Evolutionary conservation across 495 filamentous ascomycete genomes (phyloP).

Genomic region (Niebla homalea): DNA sequence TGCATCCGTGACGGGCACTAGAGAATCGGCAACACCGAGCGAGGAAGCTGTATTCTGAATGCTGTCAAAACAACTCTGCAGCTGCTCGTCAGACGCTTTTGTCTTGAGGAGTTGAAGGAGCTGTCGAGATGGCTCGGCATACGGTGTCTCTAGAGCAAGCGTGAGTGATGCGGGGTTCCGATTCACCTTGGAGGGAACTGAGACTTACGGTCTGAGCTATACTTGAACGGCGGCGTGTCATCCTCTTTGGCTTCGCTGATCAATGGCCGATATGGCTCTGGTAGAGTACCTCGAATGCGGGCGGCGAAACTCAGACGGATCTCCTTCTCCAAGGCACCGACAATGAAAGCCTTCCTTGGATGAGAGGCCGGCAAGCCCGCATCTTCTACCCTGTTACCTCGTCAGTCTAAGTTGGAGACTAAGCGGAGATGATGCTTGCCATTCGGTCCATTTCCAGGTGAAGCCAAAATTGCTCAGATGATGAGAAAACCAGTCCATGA

Average conservation of each 20-base stretch:
- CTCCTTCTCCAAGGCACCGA: slow-evolving; percentile 86
- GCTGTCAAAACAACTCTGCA: slow-evolving; percentile 58
- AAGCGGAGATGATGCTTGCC: slow-evolving; percentile 35
- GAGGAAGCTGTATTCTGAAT: slow-evolving; percentile 66
- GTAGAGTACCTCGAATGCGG: slow-evolving; percentile 86
- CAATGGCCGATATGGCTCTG: slow-evolving; percentile 66
- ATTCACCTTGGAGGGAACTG: background rate
- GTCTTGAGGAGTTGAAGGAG: slow-evolving; percentile 64
- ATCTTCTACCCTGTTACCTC: slow-evolving; percentile 54
- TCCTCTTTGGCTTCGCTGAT: slow-evolving; percentile 83
- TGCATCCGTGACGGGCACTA: slow-evolving; percentile 75
- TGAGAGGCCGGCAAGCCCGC: slow-evolving; percentile 61
- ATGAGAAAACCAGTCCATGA: slow-evolving; percentile 96
- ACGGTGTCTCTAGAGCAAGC: slow-evolving; percentile 51
- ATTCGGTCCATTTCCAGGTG: slow-evolving; percentile 99
- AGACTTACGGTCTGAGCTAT: slow-evolving; percentile 57
- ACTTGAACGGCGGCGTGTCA: slow-evolving; percentile 91
- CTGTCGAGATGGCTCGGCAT: slow-evolving; percentile 64
- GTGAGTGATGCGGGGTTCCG: slow-evolving; percentile 8
- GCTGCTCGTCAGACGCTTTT: slow-evolving; percentile 70
- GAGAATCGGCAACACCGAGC: slow-evolving; percentile 52
- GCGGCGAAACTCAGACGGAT: slow-evolving; percentile 93
- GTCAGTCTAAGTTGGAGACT: background rate
- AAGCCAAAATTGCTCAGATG: slow-evolving; percentile 98
- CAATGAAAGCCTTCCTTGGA: slow-evolving; percentile 85